These are phyloP conservation scores for Trichoderma koningii DNA, from an alignment of 2,329 filamentous ascomycete species.

Conservation along the genomic window DNA sequence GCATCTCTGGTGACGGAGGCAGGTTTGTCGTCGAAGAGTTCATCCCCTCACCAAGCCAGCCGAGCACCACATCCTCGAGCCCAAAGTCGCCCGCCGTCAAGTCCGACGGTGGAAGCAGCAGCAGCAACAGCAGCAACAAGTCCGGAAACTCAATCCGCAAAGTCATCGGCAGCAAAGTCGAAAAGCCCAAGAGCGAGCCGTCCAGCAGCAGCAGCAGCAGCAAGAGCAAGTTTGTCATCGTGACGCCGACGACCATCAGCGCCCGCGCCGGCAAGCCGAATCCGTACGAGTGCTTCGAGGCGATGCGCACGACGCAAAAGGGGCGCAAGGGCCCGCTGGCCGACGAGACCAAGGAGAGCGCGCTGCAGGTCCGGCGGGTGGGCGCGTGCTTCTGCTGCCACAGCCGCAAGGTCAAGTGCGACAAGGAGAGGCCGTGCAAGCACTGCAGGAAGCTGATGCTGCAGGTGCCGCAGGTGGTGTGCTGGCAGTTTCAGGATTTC, in stretches of 20 bases:
- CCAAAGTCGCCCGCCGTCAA: constrained; percentile 37
- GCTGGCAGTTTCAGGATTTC: constrained; percentile 63
- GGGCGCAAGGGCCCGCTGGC: constrained; percentile 59
- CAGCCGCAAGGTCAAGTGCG: constrained; percentile 61
- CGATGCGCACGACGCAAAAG: constrained; percentile 54
- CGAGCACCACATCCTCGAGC: constrained; percentile 34
- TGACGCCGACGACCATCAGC: constrained; percentile 56
- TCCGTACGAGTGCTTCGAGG: constrained; percentile 58
- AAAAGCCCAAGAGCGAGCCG: constrained; percentile 48
- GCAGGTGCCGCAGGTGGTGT: constrained; percentile 56
- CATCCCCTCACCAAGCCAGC: constrained; percentile 39
- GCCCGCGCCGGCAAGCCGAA: constrained; percentile 54
- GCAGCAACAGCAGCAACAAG: constrained; percentile 28
- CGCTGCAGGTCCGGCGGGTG: constrained; percentile 54
- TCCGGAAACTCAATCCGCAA: constrained; percentile 45
- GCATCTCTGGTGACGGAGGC: constrained; percentile 35
- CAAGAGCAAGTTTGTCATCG: constrained; percentile 56
- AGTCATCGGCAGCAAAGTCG: constrained; percentile 47
- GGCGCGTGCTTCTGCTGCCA: constrained; percentile 63
- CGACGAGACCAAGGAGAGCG: constrained; percentile 56
- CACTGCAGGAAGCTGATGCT: constrained; percentile 57
- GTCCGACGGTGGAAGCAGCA: constrained; percentile 31
- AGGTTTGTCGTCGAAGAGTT: constrained; percentile 46
- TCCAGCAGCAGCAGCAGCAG: constrained; percentile 37
- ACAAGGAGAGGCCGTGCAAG: constrained; percentile 57